These are phyloP conservation scores for Lachnellula occidentalis DNA, from an alignment of 2,329 filamentous ascomycete genomes.

Conservation along the genomic window DNA sequence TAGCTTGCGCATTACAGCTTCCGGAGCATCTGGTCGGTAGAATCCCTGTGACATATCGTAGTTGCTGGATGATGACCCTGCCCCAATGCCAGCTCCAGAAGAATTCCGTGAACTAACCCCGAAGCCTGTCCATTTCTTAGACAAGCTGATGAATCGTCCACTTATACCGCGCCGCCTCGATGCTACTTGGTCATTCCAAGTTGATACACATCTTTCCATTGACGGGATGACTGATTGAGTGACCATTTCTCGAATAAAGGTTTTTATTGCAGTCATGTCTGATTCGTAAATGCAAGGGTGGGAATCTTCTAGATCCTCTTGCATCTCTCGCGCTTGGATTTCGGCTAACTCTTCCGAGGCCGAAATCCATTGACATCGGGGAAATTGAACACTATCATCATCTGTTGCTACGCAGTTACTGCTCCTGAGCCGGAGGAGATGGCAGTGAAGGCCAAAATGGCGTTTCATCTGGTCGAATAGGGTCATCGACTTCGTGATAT, in stretches of 20 bases:
- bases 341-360: conserved; percentile 77
- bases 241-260: conserved; percentile 90
- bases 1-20: conserved; percentile 87
- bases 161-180: conserved; percentile 83
- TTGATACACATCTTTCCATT: conserved; percentile 86
- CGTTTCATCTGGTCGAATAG: conserved; percentile 99
- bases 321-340: conserved; percentile 61
- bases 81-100: conserved; percentile 37
- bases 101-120: conserved; percentile 45
- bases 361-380: conserved; percentile 82
- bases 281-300: conserved; percentile 84
- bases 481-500: conserved; percentile 82
- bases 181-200: conserved; percentile 97
- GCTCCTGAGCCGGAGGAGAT: conserved; percentile 79
- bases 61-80: conserved; percentile 46
- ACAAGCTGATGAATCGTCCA: conserved; percentile 90
- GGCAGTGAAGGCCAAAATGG: conserved; percentile 94
- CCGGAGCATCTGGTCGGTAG: conserved; percentile 76
- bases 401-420: conserved; percentile 82
- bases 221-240: conserved; percentile 91
- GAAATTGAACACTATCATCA: conserved; percentile 80
- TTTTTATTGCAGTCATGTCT: conserved; percentile 79
- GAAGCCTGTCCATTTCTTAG: conserved; percentile 83
- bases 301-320: conserved; percentile 66
- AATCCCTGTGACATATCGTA: conserved; percentile 76